phyloP scores from a whole-genome alignment of 2,329 filamentous ascomycete species.

The Corinectria fuckeliana region DNA sequence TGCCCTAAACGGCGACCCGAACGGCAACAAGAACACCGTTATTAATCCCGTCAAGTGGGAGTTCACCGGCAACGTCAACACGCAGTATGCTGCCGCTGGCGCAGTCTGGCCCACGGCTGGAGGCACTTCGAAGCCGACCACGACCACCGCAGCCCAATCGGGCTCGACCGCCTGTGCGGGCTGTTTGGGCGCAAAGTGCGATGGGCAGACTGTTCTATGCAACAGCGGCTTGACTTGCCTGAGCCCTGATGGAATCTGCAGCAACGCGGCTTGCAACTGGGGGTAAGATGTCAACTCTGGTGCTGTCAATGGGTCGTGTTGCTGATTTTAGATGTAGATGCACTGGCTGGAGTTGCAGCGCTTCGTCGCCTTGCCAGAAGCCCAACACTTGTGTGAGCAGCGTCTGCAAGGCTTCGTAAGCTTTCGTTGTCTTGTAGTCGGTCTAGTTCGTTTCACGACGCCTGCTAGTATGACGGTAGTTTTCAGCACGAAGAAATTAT shows the following conservation, averaged over 20 bases:
- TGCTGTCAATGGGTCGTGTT: not conserved
- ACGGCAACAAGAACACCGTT: not conserved
- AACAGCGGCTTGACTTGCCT: not conserved
- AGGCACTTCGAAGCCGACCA: not conserved
- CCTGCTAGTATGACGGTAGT: too few relatives aligned
- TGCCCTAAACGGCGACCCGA: not conserved
- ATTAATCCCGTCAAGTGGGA: slow-evolving; percentile 5
- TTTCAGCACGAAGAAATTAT: too few relatives aligned
- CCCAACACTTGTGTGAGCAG: not conserved
- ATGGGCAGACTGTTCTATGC: not conserved
- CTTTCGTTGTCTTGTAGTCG: too few relatives aligned
- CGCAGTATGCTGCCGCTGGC: not conserved
- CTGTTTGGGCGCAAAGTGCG: not conserved
- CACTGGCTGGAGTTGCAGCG: not conserved
- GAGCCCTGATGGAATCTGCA: not conserved
- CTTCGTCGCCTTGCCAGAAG: not conserved
- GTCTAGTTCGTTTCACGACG: too few relatives aligned
- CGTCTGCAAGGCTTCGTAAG: not conserved
- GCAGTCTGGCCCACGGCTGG: not conserved
- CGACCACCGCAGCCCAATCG: not conserved
- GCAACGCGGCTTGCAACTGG: not conserved
- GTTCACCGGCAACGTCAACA: slow-evolving; percentile 1
- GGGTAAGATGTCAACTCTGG: not conserved
- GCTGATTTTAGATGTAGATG: not conserved
- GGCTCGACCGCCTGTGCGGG: not conserved